Evolutionary conservation across 2,329 filamentous ascomycete species (phyloP).

Genomic region (Cordyceps cicadae): DNA sequence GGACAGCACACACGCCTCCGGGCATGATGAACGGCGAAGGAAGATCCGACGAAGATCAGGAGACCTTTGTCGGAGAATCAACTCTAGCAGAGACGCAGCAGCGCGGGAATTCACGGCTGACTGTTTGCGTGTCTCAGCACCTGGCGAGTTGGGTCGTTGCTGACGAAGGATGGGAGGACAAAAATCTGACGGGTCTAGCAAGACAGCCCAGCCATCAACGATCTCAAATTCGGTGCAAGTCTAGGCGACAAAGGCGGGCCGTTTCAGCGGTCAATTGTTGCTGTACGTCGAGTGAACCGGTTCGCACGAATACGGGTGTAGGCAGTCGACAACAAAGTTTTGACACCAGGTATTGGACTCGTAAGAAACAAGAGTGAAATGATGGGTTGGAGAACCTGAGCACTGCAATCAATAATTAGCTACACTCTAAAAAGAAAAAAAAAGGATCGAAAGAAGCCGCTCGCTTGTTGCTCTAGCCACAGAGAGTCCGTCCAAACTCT

Average conservation of each 20-base stretch:
- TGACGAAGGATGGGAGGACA: not conserved
- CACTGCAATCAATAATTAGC: conserved; percentile 1
- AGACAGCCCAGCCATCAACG: conserved; percentile 26
- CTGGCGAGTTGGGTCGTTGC: not conserved
- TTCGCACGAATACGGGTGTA: not conserved
- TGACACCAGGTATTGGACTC: not conserved
- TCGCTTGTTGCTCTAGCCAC: not conserved
- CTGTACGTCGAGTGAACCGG: not conserved
- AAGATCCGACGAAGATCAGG: conserved; percentile 32
- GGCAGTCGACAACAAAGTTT: not conserved
- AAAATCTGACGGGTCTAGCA: conserved; percentile 16
- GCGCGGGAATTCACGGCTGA: conserved; percentile 1
- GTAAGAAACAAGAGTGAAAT: conserved; percentile 1
- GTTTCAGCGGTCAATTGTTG: not conserved
- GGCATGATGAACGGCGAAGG: conserved; percentile 43
- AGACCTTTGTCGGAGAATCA: conserved; percentile 29
- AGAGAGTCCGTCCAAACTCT: too few species aligned
- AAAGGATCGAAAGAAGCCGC: not conserved
- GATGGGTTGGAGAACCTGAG: not conserved
- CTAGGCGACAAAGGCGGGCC: not conserved
- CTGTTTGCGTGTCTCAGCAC: conserved; percentile 3
- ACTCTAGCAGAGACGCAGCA: conserved; percentile 15
- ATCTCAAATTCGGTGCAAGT: not conserved
- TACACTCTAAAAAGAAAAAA: not conserved
- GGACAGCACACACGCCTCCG: conserved; percentile 83